Evolutionary conservation across 257 asterid genomes (phyloP).

Genomic region (Solanum ossicruentum): DNA sequence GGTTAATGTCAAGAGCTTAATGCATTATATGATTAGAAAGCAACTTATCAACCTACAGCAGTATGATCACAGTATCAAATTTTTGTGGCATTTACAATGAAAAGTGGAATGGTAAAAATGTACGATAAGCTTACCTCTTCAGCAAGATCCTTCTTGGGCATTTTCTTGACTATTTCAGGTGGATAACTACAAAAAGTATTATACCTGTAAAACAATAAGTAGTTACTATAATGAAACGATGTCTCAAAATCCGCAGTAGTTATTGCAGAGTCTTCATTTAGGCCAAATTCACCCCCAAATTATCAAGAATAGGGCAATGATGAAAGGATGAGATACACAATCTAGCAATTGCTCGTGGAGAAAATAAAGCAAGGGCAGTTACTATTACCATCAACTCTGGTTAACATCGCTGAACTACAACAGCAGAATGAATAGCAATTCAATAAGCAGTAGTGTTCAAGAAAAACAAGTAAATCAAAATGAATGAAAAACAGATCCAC

Average conservation of each 20-base stretch:
- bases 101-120: background rate
- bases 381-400: background rate
- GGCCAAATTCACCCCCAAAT: background rate
- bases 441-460: background rate
- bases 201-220: conserved; percentile 39
- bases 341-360: background rate
- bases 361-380: background rate
- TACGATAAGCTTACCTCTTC: conserved; percentile 58
- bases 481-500: background rate
- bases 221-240: conserved; percentile 4
- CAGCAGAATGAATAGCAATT: background rate
- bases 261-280: background rate
- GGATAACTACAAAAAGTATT: conserved; percentile 92
- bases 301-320: background rate
- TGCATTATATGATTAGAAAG: background rate
- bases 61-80: background rate
- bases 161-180: conserved; percentile 92
- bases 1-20: background rate
- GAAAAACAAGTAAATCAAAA: background rate
- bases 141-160: conserved; percentile 99
- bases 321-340: background rate
- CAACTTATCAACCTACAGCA: background rate
- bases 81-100: background rate
- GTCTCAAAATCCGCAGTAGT: background rate
- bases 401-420: background rate